Percentiles rank a stretch among this genome's conserved stretches.
Evolutionary conservation across 1,139 yeast genomes (phyloP).

Genomic region (Schizosaccharomyces versatilis): DNA sequence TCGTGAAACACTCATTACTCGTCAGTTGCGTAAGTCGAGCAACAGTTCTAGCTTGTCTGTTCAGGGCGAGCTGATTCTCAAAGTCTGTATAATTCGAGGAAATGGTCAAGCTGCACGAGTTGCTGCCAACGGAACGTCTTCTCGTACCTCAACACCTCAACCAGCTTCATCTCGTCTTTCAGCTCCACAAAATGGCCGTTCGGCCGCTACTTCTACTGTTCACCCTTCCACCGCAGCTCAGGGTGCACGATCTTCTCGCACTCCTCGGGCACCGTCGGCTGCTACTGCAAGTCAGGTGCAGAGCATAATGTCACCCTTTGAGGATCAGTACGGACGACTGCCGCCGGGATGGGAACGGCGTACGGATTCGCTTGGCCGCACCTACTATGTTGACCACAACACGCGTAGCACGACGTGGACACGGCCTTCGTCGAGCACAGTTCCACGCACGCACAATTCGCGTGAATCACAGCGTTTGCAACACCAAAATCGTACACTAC

Average conservation of each 20-base stretch:
- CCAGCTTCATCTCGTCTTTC: background rate
- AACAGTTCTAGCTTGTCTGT: background rate
- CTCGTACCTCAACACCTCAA: constrained; percentile 12
- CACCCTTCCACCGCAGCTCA: constrained; percentile 6
- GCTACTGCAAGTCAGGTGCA: constrained; percentile 15
- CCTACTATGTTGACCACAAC: constrained; percentile 93
- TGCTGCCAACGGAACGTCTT: background rate
- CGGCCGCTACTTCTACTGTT: constrained; percentile 8
- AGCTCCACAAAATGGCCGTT: background rate
- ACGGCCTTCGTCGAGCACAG: constrained; percentile 49
- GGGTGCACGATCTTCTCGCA: constrained; percentile 9
- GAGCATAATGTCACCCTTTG: constrained; percentile 71
- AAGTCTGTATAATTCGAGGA: background rate
- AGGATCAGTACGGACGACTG: constrained; percentile 83
- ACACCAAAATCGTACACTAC: constrained; percentile 74
- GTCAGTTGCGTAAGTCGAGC: background rate
- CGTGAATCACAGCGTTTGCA: constrained; percentile 80
- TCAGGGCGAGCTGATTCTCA: background rate
- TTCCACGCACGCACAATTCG: constrained; percentile 20
- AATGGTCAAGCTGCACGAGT: background rate
- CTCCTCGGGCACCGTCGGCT: constrained; percentile 16
- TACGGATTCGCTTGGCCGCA: constrained; percentile 89
- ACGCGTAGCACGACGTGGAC: constrained; percentile 97
- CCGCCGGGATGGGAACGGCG: constrained; percentile 99
- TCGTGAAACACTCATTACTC: background rate